These are phyloP conservation scores for Pyrenochaeta sp. DNA, from an alignment of 2,329 filamentous ascomycete species.

Conservation along the genomic window DNA sequence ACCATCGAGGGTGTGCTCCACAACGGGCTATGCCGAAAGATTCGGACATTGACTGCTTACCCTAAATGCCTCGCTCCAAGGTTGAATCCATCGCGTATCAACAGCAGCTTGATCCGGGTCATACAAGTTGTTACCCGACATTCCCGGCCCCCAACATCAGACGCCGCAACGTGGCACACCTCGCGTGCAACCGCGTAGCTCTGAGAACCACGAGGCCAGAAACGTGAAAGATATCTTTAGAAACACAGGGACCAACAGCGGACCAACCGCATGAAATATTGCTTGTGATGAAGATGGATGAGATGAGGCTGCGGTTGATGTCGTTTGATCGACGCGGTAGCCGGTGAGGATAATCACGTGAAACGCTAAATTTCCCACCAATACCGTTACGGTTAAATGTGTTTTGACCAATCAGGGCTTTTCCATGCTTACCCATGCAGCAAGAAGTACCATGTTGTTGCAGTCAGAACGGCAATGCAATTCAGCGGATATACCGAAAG, in stretches of 20 bases:
- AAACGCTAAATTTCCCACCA: conserved; percentile 19
- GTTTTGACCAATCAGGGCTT: conserved; percentile 9
- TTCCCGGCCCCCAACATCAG: conserved; percentile 22
- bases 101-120: conserved; percentile 38
- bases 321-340: conserved; percentile 7
- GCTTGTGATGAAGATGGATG: conserved; percentile 7
- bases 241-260: conserved; percentile 1
- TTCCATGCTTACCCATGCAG: conserved; percentile 1
- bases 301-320: conserved; percentile 13
- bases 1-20: not conserved
- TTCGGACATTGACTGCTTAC: conserved; percentile 24
- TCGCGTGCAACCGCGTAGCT: conserved; percentile 10
- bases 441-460: conserved; percentile 5
- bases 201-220: not conserved
- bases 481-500: conserved; percentile 3
- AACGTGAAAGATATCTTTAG: conserved; percentile 11
- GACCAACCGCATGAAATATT: conserved; percentile 2
- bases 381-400: conserved; percentile 22
- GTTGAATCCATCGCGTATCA: conserved; percentile 36
- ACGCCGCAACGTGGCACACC: conserved; percentile 11
- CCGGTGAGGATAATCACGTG: conserved; percentile 21
- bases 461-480: conserved; percentile 7
- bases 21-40: not conserved
- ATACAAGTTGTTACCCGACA: conserved; percentile 40
- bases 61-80: conserved; percentile 44